Evolutionary conservation across 768 basidiomycete genomes (phyloP), one percentile per base, ranked within the genome.

Genomic region (Suillus bovinus): DNA sequence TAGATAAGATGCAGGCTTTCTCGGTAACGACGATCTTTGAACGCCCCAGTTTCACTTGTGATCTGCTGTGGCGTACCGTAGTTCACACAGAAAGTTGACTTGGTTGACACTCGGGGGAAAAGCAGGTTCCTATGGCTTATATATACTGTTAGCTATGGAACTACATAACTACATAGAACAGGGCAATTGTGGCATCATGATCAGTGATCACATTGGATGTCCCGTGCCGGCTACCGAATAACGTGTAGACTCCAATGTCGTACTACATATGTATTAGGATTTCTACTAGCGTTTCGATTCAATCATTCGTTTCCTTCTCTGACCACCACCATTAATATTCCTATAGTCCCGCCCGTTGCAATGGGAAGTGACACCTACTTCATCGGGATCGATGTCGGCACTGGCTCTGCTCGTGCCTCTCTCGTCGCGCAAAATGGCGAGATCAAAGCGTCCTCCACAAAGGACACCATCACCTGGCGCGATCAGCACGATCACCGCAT

Each of bases 391-490:
- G 90, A 92, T 73, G 91, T 96, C 33, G 97, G 97, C 20, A 98
- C 97, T 2, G 96, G 96, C 63, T 98, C 96, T 27, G 94, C 89
- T 9, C 86, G 97, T 60, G 94, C 94, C 0, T 89, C 86, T 24
- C 85, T 99, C 39, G 86, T 96, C 64, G 84, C 85, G 58, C 68
- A 77, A 22, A 80, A 83, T 50, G 95, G 96, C 44, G 81, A 79
- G 36, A 81, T 94, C 62, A 77, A 89, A 59, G 91, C 94, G 4
- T 91, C 94, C 39, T 86, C 87, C 66, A 89, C 90, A 57, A 86
- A 92, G 70, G 83, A 86, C 24, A 98, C 90, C n/a, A 81, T 79
- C 60, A 98, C 95, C 9, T 95, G 85, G 80, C 89, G 96, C 64
- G 91, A 94, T 78, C 80, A 86, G 1, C 72, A 82, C 44, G 93